These are phyloP conservation scores for Yamadazyma akitaensis DNA, from an alignment of 805 yeast genomes.

Conservation along the genomic window DNA sequence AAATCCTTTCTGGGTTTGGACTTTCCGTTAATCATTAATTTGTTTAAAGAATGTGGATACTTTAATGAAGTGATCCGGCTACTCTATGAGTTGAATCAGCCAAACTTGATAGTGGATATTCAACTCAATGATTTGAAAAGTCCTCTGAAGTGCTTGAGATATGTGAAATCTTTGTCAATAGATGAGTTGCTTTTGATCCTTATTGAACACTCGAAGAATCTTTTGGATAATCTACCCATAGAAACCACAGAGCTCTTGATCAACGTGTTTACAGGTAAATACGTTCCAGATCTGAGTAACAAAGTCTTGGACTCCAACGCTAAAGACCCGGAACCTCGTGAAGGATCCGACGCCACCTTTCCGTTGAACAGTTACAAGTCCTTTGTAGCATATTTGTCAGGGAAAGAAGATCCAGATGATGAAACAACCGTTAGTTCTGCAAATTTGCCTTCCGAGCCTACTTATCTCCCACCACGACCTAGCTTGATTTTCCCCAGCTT, in stretches of 20 bases:
- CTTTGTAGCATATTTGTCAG: conserved; percentile 28
- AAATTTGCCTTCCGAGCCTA: conserved; percentile 38
- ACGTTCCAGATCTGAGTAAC: conserved; percentile 39
- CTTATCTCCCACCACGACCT: conserved; percentile 91
- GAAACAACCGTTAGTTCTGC: conserved; percentile 10
- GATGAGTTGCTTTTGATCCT: conserved; percentile 76
- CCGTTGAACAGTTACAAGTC: conserved; percentile 31
- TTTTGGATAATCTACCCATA: conserved; percentile 68
- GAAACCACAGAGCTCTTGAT: conserved; percentile 81
- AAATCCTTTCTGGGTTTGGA: conserved; percentile 48
- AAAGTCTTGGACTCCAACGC: conserved; percentile 5
- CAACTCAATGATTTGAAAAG: conserved; percentile 57
- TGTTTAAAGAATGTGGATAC: conserved; percentile 73
- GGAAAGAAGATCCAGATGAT: conserved; percentile 15
- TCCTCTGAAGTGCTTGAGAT: conserved; percentile 48
- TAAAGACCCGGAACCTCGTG: conserved; percentile 10
- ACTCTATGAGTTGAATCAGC: conserved; percentile 69
- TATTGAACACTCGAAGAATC: conserved; percentile 58
- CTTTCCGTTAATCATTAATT: conserved; percentile 58
- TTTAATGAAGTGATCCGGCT: conserved; percentile 63
- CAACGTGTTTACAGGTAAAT: conserved; percentile 85
- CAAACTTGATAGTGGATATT: conserved; percentile 73
- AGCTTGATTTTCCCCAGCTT: conserved; percentile 83
- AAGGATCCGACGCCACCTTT: conserved; percentile 16
- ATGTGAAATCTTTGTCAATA: conserved; percentile 63